phyloP scores from a whole-genome alignment of 768 basidiomycete species.

The Pleurotus ostreatus region DNA sequence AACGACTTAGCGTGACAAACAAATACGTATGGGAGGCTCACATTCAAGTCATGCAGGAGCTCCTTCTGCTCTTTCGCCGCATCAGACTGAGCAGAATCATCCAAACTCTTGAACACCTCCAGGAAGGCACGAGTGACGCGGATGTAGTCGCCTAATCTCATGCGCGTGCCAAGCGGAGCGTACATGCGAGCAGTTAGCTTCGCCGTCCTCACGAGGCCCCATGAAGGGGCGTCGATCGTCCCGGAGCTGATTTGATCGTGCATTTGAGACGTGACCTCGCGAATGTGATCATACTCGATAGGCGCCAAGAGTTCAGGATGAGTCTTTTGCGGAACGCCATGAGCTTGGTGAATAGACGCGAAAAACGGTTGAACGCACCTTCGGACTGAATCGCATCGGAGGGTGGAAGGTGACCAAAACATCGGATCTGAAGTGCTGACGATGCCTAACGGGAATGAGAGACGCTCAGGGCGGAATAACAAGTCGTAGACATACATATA shows the following conservation, averaged over 20 bases:
- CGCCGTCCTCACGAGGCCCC: conserved; percentile 70
- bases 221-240: conserved; percentile 82
- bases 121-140: conserved; percentile 72
- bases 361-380: conserved; percentile 32
- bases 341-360: conserved; percentile 4
- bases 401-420: conserved; percentile 80
- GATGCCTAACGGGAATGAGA: conserved; percentile 9
- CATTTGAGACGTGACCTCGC: conserved; percentile 54
- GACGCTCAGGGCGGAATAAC: not conserved
- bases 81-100: conserved; percentile 16
- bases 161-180: conserved; percentile 80
- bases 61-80: conserved; percentile 23
- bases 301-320: conserved; percentile 72
- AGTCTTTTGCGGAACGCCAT: conserved; percentile 32
- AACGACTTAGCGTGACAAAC: not conserved
- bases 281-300: conserved; percentile 57
- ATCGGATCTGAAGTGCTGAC: conserved; percentile 79
- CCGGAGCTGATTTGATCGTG: conserved; percentile 70
- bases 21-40: conserved; percentile 19
- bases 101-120: conserved; percentile 61
- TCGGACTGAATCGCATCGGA: conserved; percentile 61
- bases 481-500: conserved; percentile 53
- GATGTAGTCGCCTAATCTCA: conserved; percentile 83
- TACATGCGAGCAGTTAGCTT: conserved; percentile 81
- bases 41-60: conserved; percentile 58